phyloP scores from a whole-genome alignment of 2,329 filamentous ascomycete genomes.

The Chaetomiaceae sp. region DNA sequence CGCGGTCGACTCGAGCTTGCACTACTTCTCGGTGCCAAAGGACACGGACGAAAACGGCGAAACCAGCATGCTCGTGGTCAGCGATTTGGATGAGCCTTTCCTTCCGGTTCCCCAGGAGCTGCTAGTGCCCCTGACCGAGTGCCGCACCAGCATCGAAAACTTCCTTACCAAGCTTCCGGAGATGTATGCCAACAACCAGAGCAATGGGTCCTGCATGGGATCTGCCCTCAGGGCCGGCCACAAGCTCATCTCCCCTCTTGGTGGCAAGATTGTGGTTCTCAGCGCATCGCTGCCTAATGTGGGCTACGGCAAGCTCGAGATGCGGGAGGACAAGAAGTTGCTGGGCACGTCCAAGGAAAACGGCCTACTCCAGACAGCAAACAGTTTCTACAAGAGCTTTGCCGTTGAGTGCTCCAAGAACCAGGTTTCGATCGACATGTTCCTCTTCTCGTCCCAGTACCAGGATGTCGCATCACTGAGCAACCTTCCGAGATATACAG shows the following conservation, averaged over 20 bases:
- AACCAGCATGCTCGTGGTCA: constrained; percentile 87
- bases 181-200: constrained; percentile 96
- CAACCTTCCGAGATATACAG: constrained; percentile 92
- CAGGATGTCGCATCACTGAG: constrained; percentile 96
- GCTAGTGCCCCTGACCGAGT: constrained; percentile 82
- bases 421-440: constrained; percentile 98
- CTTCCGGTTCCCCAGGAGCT: constrained; percentile 89
- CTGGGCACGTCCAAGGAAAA: constrained; percentile 92
- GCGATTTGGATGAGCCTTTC: constrained; percentile 94
- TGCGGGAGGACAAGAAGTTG: constrained; percentile 94
- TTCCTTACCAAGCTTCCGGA: constrained; percentile 87
- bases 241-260: constrained; percentile 89
- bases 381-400: constrained; percentile 98
- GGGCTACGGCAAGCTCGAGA: constrained; percentile 82
- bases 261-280: constrained; percentile 90
- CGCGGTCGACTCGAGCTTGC: constrained; percentile 87
- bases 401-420: constrained; percentile 98
- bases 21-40: constrained; percentile 93
- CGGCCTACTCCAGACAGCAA: constrained; percentile 80
- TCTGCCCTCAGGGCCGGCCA: constrained; percentile 89
- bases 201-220: constrained; percentile 87
- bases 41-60: constrained; percentile 82
- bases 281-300: constrained; percentile 87
- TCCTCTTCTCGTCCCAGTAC: constrained; percentile 91
- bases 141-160: constrained; percentile 82